These are phyloP conservation scores for Tetradesmus obliquus DNA, from an alignment of 139 green algal species.

Conservation along the genomic window DNA sequence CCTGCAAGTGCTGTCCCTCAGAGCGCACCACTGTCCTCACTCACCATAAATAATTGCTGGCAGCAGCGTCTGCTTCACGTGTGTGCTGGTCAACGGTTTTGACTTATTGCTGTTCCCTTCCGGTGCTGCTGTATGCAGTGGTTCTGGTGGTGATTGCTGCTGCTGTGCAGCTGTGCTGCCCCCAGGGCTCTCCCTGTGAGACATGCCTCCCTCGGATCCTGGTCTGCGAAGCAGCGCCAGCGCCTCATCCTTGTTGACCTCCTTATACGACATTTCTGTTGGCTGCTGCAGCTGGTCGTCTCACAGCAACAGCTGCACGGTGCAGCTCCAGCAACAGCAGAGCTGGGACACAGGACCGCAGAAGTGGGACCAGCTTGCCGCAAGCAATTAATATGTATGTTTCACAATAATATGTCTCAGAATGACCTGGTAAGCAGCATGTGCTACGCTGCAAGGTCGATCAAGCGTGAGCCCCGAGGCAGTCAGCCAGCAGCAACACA, in stretches of 20 bases:
- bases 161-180: background rate
- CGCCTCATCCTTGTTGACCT: background rate
- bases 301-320: background rate
- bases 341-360: no score
- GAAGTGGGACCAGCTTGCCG: no score
- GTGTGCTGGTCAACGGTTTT: background rate
- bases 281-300: background rate
- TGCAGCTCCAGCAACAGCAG: background rate
- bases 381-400: no score
- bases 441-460: no score
- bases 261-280: background rate
- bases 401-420: no score
- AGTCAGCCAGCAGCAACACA: background rate
- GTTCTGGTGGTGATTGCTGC: background rate
- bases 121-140: background rate
- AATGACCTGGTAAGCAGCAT: no score
- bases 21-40: background rate
- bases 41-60: slow-evolving; percentile 24
- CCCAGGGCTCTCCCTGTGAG: background rate
- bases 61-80: background rate
- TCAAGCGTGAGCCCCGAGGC: background rate
- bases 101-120: background rate
- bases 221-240: background rate
- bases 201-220: background rate
- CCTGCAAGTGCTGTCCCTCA: background rate